Evolutionary conservation across 805 yeast species (phyloP).

Genomic region (Metschnikowia henanensis): DNA sequence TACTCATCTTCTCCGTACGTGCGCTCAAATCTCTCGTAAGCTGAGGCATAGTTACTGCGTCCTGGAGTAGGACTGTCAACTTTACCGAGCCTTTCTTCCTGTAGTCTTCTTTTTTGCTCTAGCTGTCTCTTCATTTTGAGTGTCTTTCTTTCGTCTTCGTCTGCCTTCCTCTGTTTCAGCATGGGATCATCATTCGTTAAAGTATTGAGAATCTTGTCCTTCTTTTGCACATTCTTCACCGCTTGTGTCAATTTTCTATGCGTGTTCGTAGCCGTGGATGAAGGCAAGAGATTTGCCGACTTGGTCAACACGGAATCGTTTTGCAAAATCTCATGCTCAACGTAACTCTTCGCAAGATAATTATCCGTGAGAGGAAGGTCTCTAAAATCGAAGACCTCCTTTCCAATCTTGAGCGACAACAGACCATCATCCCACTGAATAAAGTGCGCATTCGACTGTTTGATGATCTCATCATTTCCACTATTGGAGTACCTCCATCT

Average conservation of each 20-base stretch:
- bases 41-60: slow-evolving; percentile 24
- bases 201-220: slow-evolving; percentile 51
- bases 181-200: slow-evolving; percentile 68
- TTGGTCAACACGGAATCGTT: slow-evolving; percentile 65
- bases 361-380: slow-evolving; percentile 66
- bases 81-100: slow-evolving; percentile 59
- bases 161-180: slow-evolving; percentile 62
- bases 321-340: slow-evolving; percentile 68
- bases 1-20: slow-evolving; percentile 37
- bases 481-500: slow-evolving; percentile 92
- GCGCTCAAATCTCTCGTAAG: slow-evolving; percentile 39
- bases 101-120: slow-evolving; percentile 56
- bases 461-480: slow-evolving; percentile 67
- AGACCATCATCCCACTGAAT: slow-evolving; percentile 96
- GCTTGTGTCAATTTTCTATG: slow-evolving; percentile 80
- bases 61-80: slow-evolving; percentile 34
- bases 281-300: slow-evolving; percentile 76
- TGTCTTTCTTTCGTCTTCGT: slow-evolving; percentile 57
- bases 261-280: slow-evolving; percentile 84
- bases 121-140: slow-evolving; percentile 66
- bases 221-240: slow-evolving; percentile 49
- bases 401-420: slow-evolving; percentile 80
- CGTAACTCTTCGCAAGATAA: slow-evolving; percentile 68
- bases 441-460: slow-evolving; percentile 87
- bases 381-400: slow-evolving; percentile 80